These are phyloP conservation scores for Phytopythium kandeliae DNA, from an alignment of 352 stramenopile species.

Conservation along the genomic window DNA sequence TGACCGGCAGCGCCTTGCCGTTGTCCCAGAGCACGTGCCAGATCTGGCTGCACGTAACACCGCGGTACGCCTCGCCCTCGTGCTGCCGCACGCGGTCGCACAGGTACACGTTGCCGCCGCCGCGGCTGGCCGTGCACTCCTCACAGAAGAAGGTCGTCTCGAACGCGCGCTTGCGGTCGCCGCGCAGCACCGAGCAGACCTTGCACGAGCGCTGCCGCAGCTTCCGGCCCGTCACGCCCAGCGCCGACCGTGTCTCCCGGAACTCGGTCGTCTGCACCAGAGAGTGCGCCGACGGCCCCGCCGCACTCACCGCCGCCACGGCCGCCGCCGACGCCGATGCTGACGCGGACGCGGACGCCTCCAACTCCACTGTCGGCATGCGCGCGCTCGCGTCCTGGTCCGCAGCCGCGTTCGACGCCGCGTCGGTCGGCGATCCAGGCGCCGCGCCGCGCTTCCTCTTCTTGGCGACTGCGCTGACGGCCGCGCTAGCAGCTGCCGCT, in stretches of 20 bases:
- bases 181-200: constrained; percentile 26
- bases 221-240: constrained; percentile 14
- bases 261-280: constrained; percentile 21
- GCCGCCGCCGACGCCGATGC: too few species aligned
- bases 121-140: constrained; percentile 17
- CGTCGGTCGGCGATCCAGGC: background rate
- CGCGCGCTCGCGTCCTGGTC: background rate
- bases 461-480: background rate
- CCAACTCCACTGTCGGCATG: background rate
- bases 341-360: background rate
- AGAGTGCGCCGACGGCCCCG: constrained; percentile 4
- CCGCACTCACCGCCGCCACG: background rate
- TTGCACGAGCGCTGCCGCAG: constrained; percentile 25
- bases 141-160: constrained; percentile 20
- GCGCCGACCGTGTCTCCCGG: constrained; percentile 14
- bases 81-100: constrained; percentile 20
- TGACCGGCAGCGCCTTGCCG: constrained; percentile 7
- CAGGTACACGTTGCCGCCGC: constrained; percentile 21
- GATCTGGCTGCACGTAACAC: constrained; percentile 26
- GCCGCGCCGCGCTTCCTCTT: background rate
- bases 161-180: constrained; percentile 15
- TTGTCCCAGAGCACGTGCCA: constrained; percentile 27
- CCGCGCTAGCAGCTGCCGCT: too few species aligned
- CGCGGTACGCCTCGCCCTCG: constrained; percentile 13
- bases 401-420: background rate